These are phyloP conservation scores for Fraxinus sp. DNA, from an alignment of 305 asterid genomes.

Conservation along the genomic window DNA sequence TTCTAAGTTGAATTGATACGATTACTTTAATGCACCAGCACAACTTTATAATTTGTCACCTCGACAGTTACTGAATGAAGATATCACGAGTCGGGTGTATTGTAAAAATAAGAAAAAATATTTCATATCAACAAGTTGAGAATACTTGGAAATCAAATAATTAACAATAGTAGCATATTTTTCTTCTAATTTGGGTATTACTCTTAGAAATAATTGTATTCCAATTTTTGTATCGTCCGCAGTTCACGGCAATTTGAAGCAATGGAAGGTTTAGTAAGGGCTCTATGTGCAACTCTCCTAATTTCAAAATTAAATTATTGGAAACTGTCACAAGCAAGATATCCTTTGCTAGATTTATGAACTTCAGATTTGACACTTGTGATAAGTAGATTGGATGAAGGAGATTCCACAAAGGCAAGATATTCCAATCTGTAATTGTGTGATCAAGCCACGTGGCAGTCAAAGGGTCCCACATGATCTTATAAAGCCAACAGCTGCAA, in stretches of 20 bases:
- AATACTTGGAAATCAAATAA: too few species aligned
- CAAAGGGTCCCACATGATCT: slow-evolving; percentile 38
- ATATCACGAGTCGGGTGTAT: too few species aligned
- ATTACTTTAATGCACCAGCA: too few species aligned
- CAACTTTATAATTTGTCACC: too few species aligned
- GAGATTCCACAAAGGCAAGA: slow-evolving; percentile 24
- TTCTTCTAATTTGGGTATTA: background rate
- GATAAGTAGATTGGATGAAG: slow-evolving; percentile 8
- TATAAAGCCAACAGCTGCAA: slow-evolving; percentile 29
- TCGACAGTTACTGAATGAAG: too few species aligned
- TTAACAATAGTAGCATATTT: background rate
- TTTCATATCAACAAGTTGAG: background rate
- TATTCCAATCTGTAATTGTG: slow-evolving; percentile 7
- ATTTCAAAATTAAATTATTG: background rate
- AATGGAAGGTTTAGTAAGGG: background rate
- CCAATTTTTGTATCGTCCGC: background rate
- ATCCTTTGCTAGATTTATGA: slow-evolving; percentile 9
- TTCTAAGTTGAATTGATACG: too few species aligned
- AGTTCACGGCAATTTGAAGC: background rate
- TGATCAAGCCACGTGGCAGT: slow-evolving; percentile 23
- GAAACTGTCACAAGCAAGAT: background rate
- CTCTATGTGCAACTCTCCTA: background rate
- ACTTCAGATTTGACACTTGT: background rate
- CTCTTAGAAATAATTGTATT: background rate
- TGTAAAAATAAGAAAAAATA: too few species aligned